phyloP scores from a whole-genome alignment of 768 basidiomycete species.

The Rhizopogon vinicolor region DNA sequence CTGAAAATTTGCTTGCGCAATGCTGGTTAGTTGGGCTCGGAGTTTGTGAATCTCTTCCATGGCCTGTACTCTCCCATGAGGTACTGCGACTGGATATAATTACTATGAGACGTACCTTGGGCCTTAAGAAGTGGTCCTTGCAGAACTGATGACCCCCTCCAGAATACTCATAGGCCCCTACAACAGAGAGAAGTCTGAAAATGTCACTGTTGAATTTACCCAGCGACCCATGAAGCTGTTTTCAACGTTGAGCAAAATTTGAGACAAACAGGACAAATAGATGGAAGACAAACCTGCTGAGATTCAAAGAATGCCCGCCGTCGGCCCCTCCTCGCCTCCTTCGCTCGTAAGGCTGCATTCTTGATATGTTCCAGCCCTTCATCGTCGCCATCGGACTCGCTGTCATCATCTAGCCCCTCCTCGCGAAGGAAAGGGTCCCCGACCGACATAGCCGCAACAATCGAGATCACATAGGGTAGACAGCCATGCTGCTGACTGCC shows the following conservation, averaged over 20 bases:
- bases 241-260: neutral
- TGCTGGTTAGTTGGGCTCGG: constrained; percentile 80
- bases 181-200: constrained; percentile 86
- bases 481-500: constrained; percentile 83
- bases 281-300: constrained; percentile 54
- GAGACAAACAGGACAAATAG: neutral
- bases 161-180: constrained; percentile 94
- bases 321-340: constrained; percentile 53
- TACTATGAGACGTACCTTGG: constrained; percentile 55
- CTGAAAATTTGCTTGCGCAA: constrained; percentile 78
- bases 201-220: constrained; percentile 82
- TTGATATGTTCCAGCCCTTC: constrained; percentile 40
- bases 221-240: constrained; percentile 70
- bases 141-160: constrained; percentile 82
- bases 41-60: constrained; percentile 99
- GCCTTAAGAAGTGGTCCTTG: constrained; percentile 80
- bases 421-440: constrained; percentile 95
- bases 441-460: constrained; percentile 88
- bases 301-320: constrained; percentile 80
- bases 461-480: constrained; percentile 84
- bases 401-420: constrained; percentile 50
- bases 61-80: constrained; percentile 45
- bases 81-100: neutral
- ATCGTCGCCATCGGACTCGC: constrained; percentile 32
- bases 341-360: constrained; percentile 42